These are phyloP conservation scores for Lipomyces orientalis DNA, from an alignment of 805 yeast species.

Conservation along the genomic window DNA sequence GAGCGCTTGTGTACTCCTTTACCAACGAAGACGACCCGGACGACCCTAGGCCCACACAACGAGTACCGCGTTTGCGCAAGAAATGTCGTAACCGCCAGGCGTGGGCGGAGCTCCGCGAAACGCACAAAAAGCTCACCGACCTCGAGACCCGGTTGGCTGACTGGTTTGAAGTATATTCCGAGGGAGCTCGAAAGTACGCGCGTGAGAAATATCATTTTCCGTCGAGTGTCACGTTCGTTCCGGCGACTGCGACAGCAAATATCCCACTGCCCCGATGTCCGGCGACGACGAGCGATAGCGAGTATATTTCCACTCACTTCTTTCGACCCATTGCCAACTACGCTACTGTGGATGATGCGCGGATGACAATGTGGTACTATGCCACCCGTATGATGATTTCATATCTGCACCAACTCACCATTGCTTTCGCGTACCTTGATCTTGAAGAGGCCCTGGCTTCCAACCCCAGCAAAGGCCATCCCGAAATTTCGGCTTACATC, in stretches of 20 bases:
- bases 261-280: constrained; percentile 6
- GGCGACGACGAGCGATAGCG: background rate
- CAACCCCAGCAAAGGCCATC: background rate
- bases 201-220: background rate
- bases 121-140: constrained; percentile 8
- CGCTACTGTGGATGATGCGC: constrained; percentile 20
- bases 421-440: background rate
- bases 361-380: constrained; percentile 12
- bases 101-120: constrained; percentile 9
- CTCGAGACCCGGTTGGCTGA: background rate
- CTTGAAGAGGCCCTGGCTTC: background rate
- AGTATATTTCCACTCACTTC: constrained; percentile 20
- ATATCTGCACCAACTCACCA: constrained; percentile 10
- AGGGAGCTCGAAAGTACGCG: constrained; percentile 10
- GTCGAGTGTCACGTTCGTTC: constrained; percentile 11
- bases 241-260: background rate
- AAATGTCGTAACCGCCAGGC: background rate
- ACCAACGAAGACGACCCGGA: background rate
- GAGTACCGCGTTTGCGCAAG: constrained; percentile 14
- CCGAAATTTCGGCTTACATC: background rate
- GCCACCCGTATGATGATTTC: constrained; percentile 12
- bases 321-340: constrained; percentile 16
- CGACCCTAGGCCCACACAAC: background rate
- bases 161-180: constrained; percentile 15
- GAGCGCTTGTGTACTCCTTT: constrained; percentile 9